A percentile compares a stretch with the other conserved stretches of the same genome.
These are phyloP conservation scores for Lentinus brumalis DNA, from an alignment of 768 basidiomycete genomes.

Conservation along the genomic window DNA sequence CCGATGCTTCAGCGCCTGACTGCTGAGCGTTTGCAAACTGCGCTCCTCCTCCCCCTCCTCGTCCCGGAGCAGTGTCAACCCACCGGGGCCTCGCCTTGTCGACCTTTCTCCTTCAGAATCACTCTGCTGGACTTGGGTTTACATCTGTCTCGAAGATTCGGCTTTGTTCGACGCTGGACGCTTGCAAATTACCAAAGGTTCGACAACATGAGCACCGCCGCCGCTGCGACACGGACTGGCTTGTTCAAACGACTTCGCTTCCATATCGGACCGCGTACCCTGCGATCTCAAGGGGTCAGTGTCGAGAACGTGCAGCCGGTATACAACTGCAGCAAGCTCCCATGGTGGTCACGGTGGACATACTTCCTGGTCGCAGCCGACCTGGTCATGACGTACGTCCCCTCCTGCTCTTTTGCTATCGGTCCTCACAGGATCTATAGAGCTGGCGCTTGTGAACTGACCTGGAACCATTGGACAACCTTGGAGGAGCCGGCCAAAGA, in stretches of 20 bases:
- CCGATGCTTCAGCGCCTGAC: too few relatives aligned
- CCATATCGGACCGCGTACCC: constrained; percentile 8
- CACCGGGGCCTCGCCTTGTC: too few relatives aligned
- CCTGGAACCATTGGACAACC: constrained; percentile 29
- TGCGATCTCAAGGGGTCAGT: constrained; percentile 10
- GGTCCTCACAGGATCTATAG: constrained; percentile 6
- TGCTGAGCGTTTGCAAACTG: too few relatives aligned
- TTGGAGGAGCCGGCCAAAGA: constrained; percentile 17
- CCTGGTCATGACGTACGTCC: constrained; percentile 26
- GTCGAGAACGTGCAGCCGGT: constrained; percentile 20
- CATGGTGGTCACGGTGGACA: constrained; percentile 30
- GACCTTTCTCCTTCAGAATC: too few relatives aligned
- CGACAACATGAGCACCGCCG: background rate
- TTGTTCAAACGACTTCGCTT: background rate
- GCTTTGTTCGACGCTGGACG: too few relatives aligned
- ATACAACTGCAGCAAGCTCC: constrained; percentile 25
- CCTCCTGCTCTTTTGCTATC: background rate
- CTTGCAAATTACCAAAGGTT: too few relatives aligned
- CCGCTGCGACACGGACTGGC: background rate
- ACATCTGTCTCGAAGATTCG: too few relatives aligned
- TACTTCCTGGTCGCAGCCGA: constrained; percentile 26
- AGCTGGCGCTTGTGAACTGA: constrained; percentile 22
- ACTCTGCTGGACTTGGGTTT: too few relatives aligned
- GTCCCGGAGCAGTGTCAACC: too few relatives aligned
- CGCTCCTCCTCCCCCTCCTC: too few relatives aligned